These are phyloP conservation scores for Sordariomycetes sp. DNA, from an alignment of 2,329 filamentous ascomycete genomes.

Conservation along the genomic window DNA sequence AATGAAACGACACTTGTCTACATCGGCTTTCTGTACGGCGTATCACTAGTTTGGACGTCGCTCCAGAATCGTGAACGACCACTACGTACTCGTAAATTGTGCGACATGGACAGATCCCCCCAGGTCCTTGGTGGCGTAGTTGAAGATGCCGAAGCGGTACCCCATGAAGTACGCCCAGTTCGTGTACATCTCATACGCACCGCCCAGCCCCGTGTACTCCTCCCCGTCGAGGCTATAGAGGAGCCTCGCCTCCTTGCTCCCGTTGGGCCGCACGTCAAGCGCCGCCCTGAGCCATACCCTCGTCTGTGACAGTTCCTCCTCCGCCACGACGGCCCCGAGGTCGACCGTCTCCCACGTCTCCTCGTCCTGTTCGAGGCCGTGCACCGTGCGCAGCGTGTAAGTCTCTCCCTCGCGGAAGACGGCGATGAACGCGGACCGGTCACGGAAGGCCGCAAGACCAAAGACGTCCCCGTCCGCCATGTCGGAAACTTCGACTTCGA, in stretches of 20 bases:
- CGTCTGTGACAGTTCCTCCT: slow-evolving; percentile 7
- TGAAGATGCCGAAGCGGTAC: slow-evolving; percentile 32
- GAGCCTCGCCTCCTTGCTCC: slow-evolving; percentile 10
- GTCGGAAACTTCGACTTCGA: slow-evolving; percentile 30
- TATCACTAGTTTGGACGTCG: background rate
- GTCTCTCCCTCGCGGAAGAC: slow-evolving; percentile 22
- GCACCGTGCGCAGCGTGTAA: slow-evolving; percentile 18
- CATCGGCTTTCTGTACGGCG: background rate
- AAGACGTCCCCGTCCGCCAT: slow-evolving; percentile 37
- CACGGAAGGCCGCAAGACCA: slow-evolving; percentile 38
- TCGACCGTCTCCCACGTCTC: slow-evolving; percentile 8
- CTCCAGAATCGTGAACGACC: background rate
- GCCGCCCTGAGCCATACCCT: slow-evolving; percentile 12
- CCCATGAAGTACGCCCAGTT: slow-evolving; percentile 32
- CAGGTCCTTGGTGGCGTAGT: slow-evolving; percentile 24
- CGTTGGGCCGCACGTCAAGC: slow-evolving; percentile 12
- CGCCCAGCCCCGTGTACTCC: slow-evolving; percentile 15
- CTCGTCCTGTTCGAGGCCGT: slow-evolving; percentile 23
- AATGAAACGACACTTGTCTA: background rate
- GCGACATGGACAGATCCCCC: slow-evolving; percentile 15
- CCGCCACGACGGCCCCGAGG: slow-evolving; percentile 10
- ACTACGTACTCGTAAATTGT: slow-evolving; percentile 10
- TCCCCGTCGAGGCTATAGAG: slow-evolving; percentile 13
- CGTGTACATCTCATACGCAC: slow-evolving; percentile 20
- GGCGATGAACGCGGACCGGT: slow-evolving; percentile 38